Evolutionary conservation across 495 filamentous ascomycete genomes (phyloP), one percentile per base, ranked within the genome.

Genomic region (Aspergillus nidulans): DNA sequence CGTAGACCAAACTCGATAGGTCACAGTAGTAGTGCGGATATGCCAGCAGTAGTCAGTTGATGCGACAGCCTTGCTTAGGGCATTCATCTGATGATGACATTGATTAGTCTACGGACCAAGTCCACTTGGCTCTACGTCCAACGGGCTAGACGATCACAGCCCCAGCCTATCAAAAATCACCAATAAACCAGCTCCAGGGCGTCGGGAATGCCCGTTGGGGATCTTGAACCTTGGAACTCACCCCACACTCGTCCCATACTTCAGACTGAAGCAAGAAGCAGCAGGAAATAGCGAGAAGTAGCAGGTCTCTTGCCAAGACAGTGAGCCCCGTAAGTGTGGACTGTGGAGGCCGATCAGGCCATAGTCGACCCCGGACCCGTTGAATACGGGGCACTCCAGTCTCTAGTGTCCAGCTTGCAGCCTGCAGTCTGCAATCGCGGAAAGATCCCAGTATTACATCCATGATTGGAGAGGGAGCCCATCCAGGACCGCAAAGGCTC

Each of bases 11-110:
- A 32, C 44, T 47, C 25, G 44, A 47, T 47, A 30, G 23, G 21
- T 46, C 24, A 47, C n/a, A 36, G 30, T 15, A 25, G 38, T 38
- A 32, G 39, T 36, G 25, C 19, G n/a, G n/a, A 46, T 46, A 19
- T 28, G 20, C 13, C 10, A 20, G 28, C 6, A 34, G 26, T 28
- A 34, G 52, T 55, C 52, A 55, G 52, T 55, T 55, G 52, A 55
- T 55, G 44, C 44, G 43, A 8, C 30, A 28, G n/a, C 44, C 40
- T 36, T 34, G 21, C 32, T 53, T 53, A 53, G 51, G 51, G 51
- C 36, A 52, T 44, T 41, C 41, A 15, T 32, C 44, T 39, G 36
- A 12, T 12, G 8, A 6, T 6, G 30, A 2, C 4, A 6, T 34
- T 34, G 30, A 34, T 34, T 34, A 34, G 30, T 30, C 36, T 41